These are phyloP conservation scores for Ramaria rubella DNA, from an alignment of 768 basidiomycete species.

Conservation along the genomic window DNA sequence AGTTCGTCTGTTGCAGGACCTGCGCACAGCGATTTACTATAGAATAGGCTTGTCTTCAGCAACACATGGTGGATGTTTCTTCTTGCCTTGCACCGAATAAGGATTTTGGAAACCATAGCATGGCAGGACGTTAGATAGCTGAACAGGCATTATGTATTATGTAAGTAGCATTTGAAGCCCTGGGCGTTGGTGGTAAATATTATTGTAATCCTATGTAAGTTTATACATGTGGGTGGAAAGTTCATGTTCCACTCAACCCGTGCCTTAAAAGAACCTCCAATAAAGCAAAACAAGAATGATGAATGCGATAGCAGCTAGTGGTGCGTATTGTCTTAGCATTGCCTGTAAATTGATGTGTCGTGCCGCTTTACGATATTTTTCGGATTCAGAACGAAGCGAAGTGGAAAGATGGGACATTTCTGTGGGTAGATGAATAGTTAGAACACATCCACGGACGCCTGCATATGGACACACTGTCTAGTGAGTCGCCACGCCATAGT, in stretches of 20 bases:
- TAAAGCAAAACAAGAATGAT: slow-evolving; percentile 71
- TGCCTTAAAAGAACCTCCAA: slow-evolving; percentile 69
- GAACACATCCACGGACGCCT: neutral
- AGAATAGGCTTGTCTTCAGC: too few species aligned
- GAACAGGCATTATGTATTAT: too few species aligned
- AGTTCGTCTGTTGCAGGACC: slow-evolving; percentile 3
- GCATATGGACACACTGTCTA: slow-evolving; percentile 63
- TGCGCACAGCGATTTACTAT: too few species aligned
- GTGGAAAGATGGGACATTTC: slow-evolving; percentile 97
- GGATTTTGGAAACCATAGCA: too few species aligned
- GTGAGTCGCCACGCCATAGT: slow-evolving; percentile 93
- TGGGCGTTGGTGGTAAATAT: too few species aligned
- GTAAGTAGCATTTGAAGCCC: too few species aligned
- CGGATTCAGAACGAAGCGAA: slow-evolving; percentile 90
- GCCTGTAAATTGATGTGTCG: slow-evolving; percentile 91
- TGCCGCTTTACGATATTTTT: slow-evolving; percentile 95
- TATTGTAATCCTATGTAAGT: too few species aligned
- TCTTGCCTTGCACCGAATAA: too few species aligned
- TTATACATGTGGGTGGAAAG: too few species aligned
- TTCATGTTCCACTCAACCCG: too few species aligned
- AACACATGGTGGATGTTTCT: too few species aligned
- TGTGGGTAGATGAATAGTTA: slow-evolving; percentile 23
- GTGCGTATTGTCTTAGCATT: slow-evolving; percentile 93
- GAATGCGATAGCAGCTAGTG: slow-evolving; percentile 74
- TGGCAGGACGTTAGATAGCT: too few species aligned